A percentile compares a stretch with the other conserved stretches of the same genome.
These are phyloP conservation scores for Ogataea hybrid DNA, from an alignment of 1,139 yeast genomes.

Conservation along the genomic window DNA sequence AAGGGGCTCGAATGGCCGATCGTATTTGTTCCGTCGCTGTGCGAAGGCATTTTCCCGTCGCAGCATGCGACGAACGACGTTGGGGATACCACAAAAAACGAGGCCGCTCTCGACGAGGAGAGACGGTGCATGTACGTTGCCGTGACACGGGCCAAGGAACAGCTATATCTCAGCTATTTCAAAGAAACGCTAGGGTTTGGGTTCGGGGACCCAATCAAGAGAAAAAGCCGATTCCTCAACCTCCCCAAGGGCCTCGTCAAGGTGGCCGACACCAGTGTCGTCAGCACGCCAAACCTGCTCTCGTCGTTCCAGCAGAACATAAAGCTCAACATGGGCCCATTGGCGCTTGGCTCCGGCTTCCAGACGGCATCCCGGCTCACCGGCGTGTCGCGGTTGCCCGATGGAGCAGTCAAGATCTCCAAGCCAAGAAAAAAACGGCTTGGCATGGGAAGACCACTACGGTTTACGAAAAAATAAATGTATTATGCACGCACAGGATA, in stretches of 20 bases:
- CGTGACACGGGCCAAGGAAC: slow-evolving; percentile 69
- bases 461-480: slow-evolving; percentile 15
- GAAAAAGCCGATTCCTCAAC: slow-evolving; percentile 10
- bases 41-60: slow-evolving; percentile 44
- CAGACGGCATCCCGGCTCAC: slow-evolving; percentile 5
- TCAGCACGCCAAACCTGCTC: background rate
- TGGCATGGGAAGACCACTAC: slow-evolving; percentile 28
- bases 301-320: background rate
- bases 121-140: slow-evolving; percentile 87
- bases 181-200: slow-evolving; percentile 15
- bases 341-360: background rate
- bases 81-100: slow-evolving; percentile 18
- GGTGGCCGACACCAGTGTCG: background rate
- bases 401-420: slow-evolving; percentile 2
- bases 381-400: background rate
- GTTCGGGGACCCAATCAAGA: slow-evolving; percentile 10
- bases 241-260: slow-evolving; percentile 6
- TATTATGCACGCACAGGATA: slow-evolving; percentile 35
- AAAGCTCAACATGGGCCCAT: background rate
- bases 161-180: slow-evolving; percentile 24
- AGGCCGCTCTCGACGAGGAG: slow-evolving; percentile 55
- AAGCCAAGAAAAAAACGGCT: slow-evolving; percentile 20
- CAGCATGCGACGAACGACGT: slow-evolving; percentile 23
- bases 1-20: slow-evolving; percentile 96
- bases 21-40: slow-evolving; percentile 74